Conservation (phyloP, 139 green algal species). For the Monoraphidium neglectum region DNA sequence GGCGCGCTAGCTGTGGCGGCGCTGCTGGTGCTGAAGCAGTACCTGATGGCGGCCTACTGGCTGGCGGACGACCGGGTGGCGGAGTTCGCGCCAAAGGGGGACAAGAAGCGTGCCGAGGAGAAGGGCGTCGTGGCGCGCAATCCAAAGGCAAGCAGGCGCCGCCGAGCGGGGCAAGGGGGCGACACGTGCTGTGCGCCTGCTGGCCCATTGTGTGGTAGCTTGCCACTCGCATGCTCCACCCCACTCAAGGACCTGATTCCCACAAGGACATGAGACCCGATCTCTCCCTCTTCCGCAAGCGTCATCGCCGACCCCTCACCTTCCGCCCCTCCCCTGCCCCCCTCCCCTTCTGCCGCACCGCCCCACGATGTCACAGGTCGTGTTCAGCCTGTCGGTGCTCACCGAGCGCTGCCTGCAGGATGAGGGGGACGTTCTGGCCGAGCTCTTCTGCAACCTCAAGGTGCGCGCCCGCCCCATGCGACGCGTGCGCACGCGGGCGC, state of each 20-base stretch:
- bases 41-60: slow-evolving; percentile 62
- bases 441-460: slow-evolving; percentile 42
- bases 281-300: neutral
- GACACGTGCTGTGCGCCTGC: neutral
- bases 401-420: neutral
- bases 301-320: neutral
- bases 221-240: neutral
- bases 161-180: neutral
- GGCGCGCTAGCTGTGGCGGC: slow-evolving; percentile 57
- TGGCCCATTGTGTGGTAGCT: neutral
- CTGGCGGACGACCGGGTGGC: slow-evolving; percentile 50
- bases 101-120: slow-evolving; percentile 26
- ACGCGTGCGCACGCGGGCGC: neutral
- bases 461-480: neutral
- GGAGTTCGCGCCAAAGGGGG: slow-evolving; percentile 38
- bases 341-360: too few species aligned
- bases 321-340: too few species aligned
- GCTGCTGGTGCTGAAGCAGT: slow-evolving; percentile 77
- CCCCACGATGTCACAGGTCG: neutral
- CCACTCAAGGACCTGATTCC: neutral
- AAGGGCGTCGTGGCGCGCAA: slow-evolving; percentile 22
- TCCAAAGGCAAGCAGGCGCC: slow-evolving; percentile 1
- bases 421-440: slow-evolving; percentile 7
- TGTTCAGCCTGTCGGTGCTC: neutral
- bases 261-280: neutral